phyloP scores from a whole-genome alignment of 768 basidiomycete genomes.

The Russula virescens region DNA sequence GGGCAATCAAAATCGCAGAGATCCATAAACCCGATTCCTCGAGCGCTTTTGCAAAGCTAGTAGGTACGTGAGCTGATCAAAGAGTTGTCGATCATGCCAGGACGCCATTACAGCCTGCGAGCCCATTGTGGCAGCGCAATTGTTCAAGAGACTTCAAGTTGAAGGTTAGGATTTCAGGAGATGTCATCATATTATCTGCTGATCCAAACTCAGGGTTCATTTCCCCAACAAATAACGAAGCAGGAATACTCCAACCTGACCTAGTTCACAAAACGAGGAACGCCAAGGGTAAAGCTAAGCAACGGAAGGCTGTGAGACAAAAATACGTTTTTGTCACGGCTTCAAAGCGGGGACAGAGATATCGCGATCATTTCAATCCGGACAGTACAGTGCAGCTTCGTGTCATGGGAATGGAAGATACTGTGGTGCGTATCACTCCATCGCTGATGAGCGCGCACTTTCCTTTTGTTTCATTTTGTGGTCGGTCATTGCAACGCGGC shows the following conservation, averaged over 20 bases:
- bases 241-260: constrained; percentile 38
- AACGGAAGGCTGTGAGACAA: constrained; percentile 48
- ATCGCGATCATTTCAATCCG: constrained; percentile 66
- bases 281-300: constrained; percentile 34
- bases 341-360: constrained; percentile 41
- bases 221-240: constrained; percentile 39
- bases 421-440: constrained; percentile 37
- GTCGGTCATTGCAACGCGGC: neutral
- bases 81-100: neutral
- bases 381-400: constrained; percentile 51
- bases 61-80: constrained; percentile 41
- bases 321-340: constrained; percentile 53
- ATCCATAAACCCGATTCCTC: constrained; percentile 36
- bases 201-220: constrained; percentile 48
- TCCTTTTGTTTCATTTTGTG: neutral
- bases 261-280: constrained; percentile 32
- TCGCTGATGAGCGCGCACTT: neutral
- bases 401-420: constrained; percentile 52
- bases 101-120: constrained; percentile 42
- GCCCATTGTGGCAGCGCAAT: constrained; percentile 48
- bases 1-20: constrained; percentile 68
- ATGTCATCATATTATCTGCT: neutral
- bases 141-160: constrained; percentile 62
- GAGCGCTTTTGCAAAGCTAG: constrained; percentile 51
- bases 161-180: constrained; percentile 46